Evolutionary conservation across 768 basidiomycete species (phyloP).

Genomic region (Boletus rex-veris): DNA sequence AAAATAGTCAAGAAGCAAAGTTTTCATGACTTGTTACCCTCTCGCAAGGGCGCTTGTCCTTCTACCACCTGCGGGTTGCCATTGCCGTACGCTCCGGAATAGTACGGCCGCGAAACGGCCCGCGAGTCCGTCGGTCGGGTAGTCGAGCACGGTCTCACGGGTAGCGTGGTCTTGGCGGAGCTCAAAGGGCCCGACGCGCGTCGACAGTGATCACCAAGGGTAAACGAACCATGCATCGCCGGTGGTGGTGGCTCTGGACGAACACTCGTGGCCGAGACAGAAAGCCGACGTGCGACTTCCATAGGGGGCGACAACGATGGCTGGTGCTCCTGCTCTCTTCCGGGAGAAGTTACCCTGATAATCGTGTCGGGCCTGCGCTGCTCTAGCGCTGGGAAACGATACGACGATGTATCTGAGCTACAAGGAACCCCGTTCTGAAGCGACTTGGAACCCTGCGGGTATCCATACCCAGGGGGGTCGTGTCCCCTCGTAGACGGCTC

Average conservation of each 20-base stretch:
- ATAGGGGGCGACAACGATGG: slow-evolving; percentile 45
- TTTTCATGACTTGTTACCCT: slow-evolving; percentile 25
- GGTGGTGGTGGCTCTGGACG: slow-evolving; percentile 44
- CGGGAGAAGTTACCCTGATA: slow-evolving; percentile 36
- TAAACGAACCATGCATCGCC: slow-evolving; percentile 15
- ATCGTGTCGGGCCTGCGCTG: slow-evolving; percentile 33
- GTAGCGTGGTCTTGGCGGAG: slow-evolving; percentile 20
- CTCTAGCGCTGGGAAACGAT: slow-evolving; percentile 47
- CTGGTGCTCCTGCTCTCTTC: slow-evolving; percentile 37
- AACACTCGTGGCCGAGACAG: slow-evolving; percentile 39
- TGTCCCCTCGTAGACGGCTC: slow-evolving; percentile 18
- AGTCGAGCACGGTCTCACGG: slow-evolving; percentile 12
- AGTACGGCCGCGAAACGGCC: slow-evolving; percentile 16
- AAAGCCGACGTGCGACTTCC: slow-evolving; percentile 46
- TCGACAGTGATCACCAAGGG: slow-evolving; percentile 20
- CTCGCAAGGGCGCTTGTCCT: slow-evolving; percentile 12
- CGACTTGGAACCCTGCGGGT: slow-evolving; percentile 23
- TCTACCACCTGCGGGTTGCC: slow-evolving; percentile 9
- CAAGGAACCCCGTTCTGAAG: slow-evolving; percentile 38
- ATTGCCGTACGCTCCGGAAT: slow-evolving; percentile 22
- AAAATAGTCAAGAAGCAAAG: background rate
- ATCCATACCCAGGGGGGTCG: slow-evolving; percentile 12
- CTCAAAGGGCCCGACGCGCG: slow-evolving; percentile 10
- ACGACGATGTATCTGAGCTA: slow-evolving; percentile 35
- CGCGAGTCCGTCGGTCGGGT: slow-evolving; percentile 23